phyloP scores from a whole-genome alignment of 306 rosid species.

The Lathyrus aphaca region DNA sequence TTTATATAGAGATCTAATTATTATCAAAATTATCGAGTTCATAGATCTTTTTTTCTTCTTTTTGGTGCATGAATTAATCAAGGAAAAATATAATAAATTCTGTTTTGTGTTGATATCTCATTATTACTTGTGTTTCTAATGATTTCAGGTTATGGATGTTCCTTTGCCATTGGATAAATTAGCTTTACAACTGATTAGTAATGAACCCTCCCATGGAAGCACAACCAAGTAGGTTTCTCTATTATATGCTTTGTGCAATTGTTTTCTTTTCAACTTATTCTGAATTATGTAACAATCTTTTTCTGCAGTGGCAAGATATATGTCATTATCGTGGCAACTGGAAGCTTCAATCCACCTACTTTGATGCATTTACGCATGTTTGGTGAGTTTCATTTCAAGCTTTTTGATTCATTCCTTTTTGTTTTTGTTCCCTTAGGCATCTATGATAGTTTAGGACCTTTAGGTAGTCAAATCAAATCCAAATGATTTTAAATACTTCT shows the following conservation, averaged over 20 bases:
- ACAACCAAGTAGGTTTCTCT: constrained; percentile 47
- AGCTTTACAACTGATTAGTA: constrained; percentile 48
- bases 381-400: constrained; percentile 55
- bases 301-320: constrained; percentile 56
- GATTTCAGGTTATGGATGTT: constrained; percentile 54
- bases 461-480: background rate
- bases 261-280: constrained; percentile 10
- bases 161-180: constrained; percentile 58
- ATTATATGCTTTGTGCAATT: background rate
- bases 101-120: background rate
- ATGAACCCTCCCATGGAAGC: constrained; percentile 33
- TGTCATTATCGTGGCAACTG: constrained; percentile 72
- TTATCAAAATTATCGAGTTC: background rate
- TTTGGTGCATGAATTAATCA: background rate
- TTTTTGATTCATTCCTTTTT: constrained; percentile 7
- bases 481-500: background rate
- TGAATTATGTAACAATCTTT: constrained; percentile 17
- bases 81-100: background rate
- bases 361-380: constrained; percentile 92
- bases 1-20: too few relatives aligned
- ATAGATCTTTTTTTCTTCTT: background rate
- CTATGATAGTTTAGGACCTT: background rate
- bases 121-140: background rate
- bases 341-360: constrained; percentile 97
- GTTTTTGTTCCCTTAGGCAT: background rate